Base-by-base conservation (phyloP, 768 basidiomycete genomes). In the Lentinula sp. region DNA sequence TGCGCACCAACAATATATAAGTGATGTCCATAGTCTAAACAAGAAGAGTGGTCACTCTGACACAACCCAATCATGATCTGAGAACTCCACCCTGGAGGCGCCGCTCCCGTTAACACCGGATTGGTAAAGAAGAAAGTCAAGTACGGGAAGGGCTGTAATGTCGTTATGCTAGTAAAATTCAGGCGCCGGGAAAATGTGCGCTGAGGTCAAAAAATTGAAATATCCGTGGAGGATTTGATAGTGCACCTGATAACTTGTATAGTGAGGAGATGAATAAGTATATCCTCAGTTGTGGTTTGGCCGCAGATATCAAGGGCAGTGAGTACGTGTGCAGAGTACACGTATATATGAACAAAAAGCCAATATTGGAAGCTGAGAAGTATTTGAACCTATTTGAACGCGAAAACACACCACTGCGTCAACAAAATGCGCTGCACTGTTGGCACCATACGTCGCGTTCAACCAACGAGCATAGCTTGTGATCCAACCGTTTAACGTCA, bases 101-200 rank as follows among this genome's bases (percentile, higher is more conserved):
- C 45, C 48, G 45, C 57, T 59, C 57, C 57, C 57, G 57, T 59
- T 59, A 46, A 59, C 57, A 59, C 57, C 57, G 57, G 57, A 36
- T 49, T 59, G 33, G 46, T 20, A 33, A 57, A 45, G 53, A 54
- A 52, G 13, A 32, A 54, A 18, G 33, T 36, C 6, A 18, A 16
- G 55, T 28, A 41, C 37, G 41, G 55, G 28, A 56, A 56, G 41
- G 37, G n/a, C 35, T 37, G 33, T 39, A 54, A 18, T 39, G 35
- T 36, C 53, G 53, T 36, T 36, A 36, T 36, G 53, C 36, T n/a
- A 20, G 35, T 15, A 16, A 6, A 8, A 39, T 54, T 20, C 18
- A n/a, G 6, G 53, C 35, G 8, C 50, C 28, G 50, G 2, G 35
- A 51, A 51, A 51, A 23, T 48, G 20, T 20, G 46, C 7, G 16